Evolutionary conservation across 2,329 filamentous ascomycete species (phyloP).

Genomic region (Aspergillus quadricinctus): DNA sequence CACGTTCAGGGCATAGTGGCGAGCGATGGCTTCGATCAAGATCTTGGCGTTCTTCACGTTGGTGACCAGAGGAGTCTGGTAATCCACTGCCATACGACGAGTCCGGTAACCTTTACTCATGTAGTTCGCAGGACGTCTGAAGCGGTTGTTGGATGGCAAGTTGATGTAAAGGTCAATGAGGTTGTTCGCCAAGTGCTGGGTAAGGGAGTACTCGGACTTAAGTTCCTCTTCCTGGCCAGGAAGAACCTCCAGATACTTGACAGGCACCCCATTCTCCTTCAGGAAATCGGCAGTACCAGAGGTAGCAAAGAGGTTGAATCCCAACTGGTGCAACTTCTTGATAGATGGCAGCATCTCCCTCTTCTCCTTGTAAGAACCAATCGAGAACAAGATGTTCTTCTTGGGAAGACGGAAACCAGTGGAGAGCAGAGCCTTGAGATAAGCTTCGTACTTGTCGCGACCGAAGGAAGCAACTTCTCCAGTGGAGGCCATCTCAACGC

Average conservation of each 20-base stretch:
- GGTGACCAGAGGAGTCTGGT: constrained; percentile 93
- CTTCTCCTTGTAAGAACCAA: constrained; percentile 97
- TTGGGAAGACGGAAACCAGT: constrained; percentile 96
- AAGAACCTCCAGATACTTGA: constrained; percentile 90
- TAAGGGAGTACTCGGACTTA: constrained; percentile 93
- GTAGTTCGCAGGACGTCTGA: constrained; percentile 93
- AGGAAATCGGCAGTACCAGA: constrained; percentile 96
- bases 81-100: constrained; percentile 94
- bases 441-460: constrained; percentile 93
- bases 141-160: constrained; percentile 96
- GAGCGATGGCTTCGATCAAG: constrained; percentile 85
- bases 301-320: constrained; percentile 94
- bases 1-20: constrained; percentile 81
- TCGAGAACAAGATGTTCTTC: constrained; percentile 90
- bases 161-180: constrained; percentile 99
- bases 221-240: constrained; percentile 73
- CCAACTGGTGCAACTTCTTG: constrained; percentile 80
- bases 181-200: constrained; percentile 94
- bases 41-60: constrained; percentile 99
- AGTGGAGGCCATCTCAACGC: constrained; percentile 98
- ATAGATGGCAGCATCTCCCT: constrained; percentile 93
- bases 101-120: constrained; percentile 98
- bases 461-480: constrained; percentile 98
- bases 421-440: constrained; percentile 90
- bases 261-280: constrained; percentile 83